phyloP scores from a whole-genome alignment of 495 filamentous ascomycete species.

The Aspergillus sclerotiicarbonarius region DNA sequence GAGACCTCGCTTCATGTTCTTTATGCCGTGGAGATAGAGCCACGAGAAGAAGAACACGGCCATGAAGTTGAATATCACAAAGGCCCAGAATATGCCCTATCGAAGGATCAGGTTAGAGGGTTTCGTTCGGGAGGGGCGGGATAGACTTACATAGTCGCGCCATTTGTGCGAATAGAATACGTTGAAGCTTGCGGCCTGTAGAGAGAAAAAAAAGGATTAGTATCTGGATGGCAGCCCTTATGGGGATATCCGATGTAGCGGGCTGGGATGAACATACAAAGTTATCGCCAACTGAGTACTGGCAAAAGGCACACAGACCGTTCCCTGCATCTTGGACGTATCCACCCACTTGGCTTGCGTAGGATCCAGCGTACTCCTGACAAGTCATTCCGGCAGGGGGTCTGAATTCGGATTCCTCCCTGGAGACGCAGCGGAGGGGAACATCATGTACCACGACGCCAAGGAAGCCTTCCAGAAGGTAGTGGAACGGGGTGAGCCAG shows the following conservation, averaged over 20 bases:
- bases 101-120: neutral
- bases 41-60: conserved; percentile 52
- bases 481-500: conserved; percentile 62
- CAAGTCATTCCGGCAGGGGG: conserved; percentile 53
- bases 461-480: conserved; percentile 58
- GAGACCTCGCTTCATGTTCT: conserved; percentile 39
- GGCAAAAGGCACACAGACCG: conserved; percentile 60
- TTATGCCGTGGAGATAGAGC: conserved; percentile 51
- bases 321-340: conserved; percentile 47
- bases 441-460: conserved; percentile 53
- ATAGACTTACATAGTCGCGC: conserved; percentile 55
- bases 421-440: conserved; percentile 51
- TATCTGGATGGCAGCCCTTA: neutral
- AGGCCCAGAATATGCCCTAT: conserved; percentile 57
- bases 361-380: conserved; percentile 47
- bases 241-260: neutral
- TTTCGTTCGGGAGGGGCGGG: neutral
- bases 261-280: conserved; percentile 42
- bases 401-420: conserved; percentile 57
- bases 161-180: conserved; percentile 56
- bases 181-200: conserved; percentile 45
- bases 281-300: conserved; percentile 54
- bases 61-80: conserved; percentile 53
- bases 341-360: conserved; percentile 45
- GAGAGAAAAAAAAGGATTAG: conserved; percentile 19